Conservation (phyloP, 805 yeast genomes). For the Candida dajiaensis region DNA sequence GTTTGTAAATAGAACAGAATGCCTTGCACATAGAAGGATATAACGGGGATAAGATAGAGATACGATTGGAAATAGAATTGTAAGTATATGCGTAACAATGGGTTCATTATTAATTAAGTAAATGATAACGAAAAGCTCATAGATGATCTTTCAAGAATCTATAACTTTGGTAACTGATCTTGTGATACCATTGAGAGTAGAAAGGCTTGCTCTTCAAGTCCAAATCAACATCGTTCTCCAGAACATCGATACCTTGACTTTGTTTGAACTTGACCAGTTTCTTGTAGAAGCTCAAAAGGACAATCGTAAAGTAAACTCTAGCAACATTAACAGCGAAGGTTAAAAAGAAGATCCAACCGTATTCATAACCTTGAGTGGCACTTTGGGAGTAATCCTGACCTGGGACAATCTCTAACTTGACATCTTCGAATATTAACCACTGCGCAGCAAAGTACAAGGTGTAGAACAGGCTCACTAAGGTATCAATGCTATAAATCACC, state of each 20-base stretch:
- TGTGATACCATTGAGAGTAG: slow-evolving; percentile 25
- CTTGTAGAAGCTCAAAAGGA: slow-evolving; percentile 54
- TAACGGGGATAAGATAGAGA: background rate
- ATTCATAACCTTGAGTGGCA: slow-evolving; percentile 55
- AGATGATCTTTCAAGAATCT: slow-evolving; percentile 13
- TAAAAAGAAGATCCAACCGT: slow-evolving; percentile 48
- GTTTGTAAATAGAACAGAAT: background rate
- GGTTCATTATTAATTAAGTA: background rate
- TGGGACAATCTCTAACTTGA: slow-evolving; percentile 16
- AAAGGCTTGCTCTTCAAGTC: slow-evolving; percentile 28
- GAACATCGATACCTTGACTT: slow-evolving; percentile 28
- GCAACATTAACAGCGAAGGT: slow-evolving; percentile 41
- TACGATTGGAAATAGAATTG: background rate
- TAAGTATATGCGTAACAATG: background rate
- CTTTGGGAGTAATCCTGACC: slow-evolving; percentile 34
- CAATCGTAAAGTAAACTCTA: slow-evolving; percentile 55
- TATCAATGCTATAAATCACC: slow-evolving; percentile 59
- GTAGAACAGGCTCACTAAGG: slow-evolving; percentile 58
- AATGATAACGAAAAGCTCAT: background rate
- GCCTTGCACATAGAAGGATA: background rate
- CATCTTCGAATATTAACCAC: slow-evolving; percentile 61
- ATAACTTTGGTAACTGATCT: slow-evolving; percentile 27
- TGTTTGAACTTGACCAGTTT: slow-evolving; percentile 45
- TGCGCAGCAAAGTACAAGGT: slow-evolving; percentile 66
- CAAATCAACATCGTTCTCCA: slow-evolving; percentile 29